Evolutionary conservation across 225 moss, liverwort and hornwort genomes (phyloP).

Genomic region (Anthoceros angustus): DNA sequence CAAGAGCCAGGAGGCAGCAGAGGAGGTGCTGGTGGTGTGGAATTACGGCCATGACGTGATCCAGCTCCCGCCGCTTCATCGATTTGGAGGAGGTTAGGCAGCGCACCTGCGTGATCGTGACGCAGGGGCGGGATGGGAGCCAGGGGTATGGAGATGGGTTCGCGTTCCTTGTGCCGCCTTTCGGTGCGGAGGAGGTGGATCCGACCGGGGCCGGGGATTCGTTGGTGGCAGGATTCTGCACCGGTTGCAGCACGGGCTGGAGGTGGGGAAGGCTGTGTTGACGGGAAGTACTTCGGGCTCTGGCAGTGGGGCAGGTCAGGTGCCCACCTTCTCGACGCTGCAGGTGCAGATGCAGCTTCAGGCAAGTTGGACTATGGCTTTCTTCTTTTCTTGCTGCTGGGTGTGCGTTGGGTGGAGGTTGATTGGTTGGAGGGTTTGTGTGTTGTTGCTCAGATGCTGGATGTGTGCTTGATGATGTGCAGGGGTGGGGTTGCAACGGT

Average conservation of each 20-base stretch:
- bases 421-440: too few relatives aligned
- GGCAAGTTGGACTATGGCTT: slow-evolving; percentile 17
- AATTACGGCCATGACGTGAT: too few relatives aligned
- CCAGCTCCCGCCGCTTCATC: too few relatives aligned
- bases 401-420: not conserved
- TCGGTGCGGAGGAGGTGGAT: slow-evolving; percentile 70
- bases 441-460: too few relatives aligned
- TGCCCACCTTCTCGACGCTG: slow-evolving; percentile 54
- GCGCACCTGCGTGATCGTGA: too few relatives aligned
- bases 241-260: slow-evolving; percentile 68
- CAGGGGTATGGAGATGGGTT: slow-evolving; percentile 50
- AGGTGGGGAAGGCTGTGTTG: slow-evolving; percentile 68
- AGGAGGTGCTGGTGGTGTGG: too few relatives aligned
- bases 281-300: slow-evolving; percentile 94
- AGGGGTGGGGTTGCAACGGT: slow-evolving; percentile 3
- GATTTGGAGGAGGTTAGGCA: too few relatives aligned
- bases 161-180: slow-evolving; percentile 73
- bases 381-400: not conserved
- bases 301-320: slow-evolving; percentile 82
- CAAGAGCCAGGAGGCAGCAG: too few relatives aligned
- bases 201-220: slow-evolving; percentile 94
- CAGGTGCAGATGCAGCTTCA: slow-evolving; percentile 67
- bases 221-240: slow-evolving; percentile 90
- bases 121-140: slow-evolving; percentile 82
- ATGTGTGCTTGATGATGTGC: too few relatives aligned